Conservation (phyloP, 139 green algal genomes). For the Coelastrella sp. region DNA sequence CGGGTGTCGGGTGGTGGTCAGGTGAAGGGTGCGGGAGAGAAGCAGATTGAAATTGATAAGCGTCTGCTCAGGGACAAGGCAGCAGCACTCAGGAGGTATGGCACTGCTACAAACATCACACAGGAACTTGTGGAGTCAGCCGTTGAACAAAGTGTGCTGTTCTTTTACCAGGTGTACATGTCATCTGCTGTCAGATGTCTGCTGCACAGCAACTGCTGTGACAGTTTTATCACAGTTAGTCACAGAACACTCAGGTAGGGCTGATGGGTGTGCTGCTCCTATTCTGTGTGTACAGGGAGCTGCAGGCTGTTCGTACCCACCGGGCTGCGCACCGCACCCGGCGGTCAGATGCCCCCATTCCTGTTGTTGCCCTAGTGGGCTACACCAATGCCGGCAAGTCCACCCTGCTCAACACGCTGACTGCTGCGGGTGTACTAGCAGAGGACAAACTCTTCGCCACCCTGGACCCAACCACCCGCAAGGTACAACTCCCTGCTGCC, state of each 20-base stretch:
- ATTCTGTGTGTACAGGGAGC: constrained; percentile 47
- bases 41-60: constrained; percentile 99
- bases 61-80: constrained; percentile 81
- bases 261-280: not conserved
- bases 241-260: too few relatives aligned
- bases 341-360: constrained; percentile 75
- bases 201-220: not conserved
- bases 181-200: not conserved
- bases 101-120: not conserved
- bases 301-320: constrained; percentile 83
- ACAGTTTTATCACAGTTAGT: not conserved
- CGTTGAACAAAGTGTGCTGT: not conserved
- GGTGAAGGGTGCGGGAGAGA: constrained; percentile 93
- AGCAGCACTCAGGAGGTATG: constrained; percentile 21
- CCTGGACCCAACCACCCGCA: constrained; percentile 96
- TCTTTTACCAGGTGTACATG: not conserved
- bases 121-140: not conserved
- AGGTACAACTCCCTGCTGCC: constrained; percentile 55
- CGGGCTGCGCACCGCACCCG: constrained; percentile 74
- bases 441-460: constrained; percentile 99
- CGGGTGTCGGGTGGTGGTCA: constrained; percentile 85
- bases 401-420: constrained; percentile 84
- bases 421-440: constrained; percentile 77
- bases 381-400: constrained; percentile 96
- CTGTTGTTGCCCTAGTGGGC: constrained; percentile 91